These are phyloP conservation scores for Discostella stelligera DNA, from an alignment of 352 stramenopile species.

Conservation along the genomic window DNA sequence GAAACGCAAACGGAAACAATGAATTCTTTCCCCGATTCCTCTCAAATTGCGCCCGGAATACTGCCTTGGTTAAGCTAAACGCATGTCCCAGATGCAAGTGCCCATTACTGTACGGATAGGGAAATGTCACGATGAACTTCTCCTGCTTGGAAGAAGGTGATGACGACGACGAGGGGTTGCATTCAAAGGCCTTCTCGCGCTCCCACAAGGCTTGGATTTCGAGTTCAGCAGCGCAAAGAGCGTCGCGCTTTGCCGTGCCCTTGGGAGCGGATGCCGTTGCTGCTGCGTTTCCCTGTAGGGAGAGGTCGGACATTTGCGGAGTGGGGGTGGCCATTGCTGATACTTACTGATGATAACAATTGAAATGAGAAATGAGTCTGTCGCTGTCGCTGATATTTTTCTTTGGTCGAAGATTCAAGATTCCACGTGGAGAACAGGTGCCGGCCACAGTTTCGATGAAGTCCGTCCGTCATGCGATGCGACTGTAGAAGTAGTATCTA, in stretches of 20 bases:
- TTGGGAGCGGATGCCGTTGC: constrained; percentile 32
- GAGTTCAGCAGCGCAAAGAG: constrained; percentile 86
- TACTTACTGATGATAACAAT: background rate
- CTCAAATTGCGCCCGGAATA: constrained; percentile 89
- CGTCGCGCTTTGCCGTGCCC: constrained; percentile 78
- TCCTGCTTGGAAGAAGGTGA: constrained; percentile 66
- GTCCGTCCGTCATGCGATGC: no score
- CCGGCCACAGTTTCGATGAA: no score
- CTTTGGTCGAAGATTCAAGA: background rate
- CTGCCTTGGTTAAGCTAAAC: constrained; percentile 98
- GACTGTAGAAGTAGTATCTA: no score
- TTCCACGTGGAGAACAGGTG: no score
- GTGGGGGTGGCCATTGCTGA: background rate
- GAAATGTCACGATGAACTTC: constrained; percentile 99
- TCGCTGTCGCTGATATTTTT: background rate
- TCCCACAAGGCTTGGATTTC: constrained; percentile 89
- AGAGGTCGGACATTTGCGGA: constrained; percentile 51
- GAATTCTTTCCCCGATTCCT: constrained; percentile 98
- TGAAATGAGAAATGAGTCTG: background rate
- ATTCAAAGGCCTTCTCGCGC: constrained; percentile 76
- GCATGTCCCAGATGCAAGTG: constrained; percentile 96
- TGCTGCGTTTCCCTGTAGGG: constrained; percentile 12
- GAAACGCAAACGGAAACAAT: constrained; percentile 98
- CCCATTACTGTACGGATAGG: constrained; percentile 99
- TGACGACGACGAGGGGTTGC: constrained; percentile 54